A percentile compares a stretch with the other conserved stretches of the same genome.
Evolutionary conservation across 73 alveolate species (phyloP).

Genomic region (Tetrahymena borealis): DNA sequence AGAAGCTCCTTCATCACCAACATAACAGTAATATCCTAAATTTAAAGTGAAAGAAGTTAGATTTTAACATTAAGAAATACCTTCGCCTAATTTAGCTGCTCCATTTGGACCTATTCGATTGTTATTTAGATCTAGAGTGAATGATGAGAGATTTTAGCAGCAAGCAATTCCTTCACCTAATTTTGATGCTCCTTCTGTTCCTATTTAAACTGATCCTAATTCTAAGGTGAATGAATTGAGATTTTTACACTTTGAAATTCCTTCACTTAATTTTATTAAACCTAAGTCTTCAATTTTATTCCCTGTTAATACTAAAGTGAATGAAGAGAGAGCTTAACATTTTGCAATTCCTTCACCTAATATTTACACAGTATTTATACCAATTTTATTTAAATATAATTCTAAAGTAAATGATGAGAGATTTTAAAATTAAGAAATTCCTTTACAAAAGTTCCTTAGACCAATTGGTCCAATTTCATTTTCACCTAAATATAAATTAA

Average conservation of each 20-base stretch:
- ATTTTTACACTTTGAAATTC: not conserved
- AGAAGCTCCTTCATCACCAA: not conserved
- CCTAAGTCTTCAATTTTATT: not conserved
- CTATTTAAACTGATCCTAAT: not conserved
- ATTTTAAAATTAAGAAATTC: too few species aligned
- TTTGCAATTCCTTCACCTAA: not conserved
- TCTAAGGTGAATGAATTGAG: not conserved
- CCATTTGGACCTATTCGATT: not conserved
- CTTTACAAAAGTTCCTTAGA: too few species aligned
- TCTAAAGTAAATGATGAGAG: too few species aligned
- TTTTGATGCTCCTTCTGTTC: not conserved
- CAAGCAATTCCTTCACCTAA: not conserved
- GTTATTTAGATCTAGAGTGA: not conserved
- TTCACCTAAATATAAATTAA: not conserved
- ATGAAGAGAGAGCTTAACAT: not conserved
- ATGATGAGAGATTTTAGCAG: not conserved
- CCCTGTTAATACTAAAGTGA: not conserved
- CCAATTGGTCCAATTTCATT: too few species aligned
- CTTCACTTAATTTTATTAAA: not conserved
- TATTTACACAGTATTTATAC: too few species aligned
- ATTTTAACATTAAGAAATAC: not conserved
- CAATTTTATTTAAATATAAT: too few species aligned
- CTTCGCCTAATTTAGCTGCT: not conserved
- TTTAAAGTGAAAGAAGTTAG: not conserved
- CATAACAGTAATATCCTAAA: not conserved